Base-by-base conservation (phyloP, 139 green algal species). In the Microglena sp. region DNA sequence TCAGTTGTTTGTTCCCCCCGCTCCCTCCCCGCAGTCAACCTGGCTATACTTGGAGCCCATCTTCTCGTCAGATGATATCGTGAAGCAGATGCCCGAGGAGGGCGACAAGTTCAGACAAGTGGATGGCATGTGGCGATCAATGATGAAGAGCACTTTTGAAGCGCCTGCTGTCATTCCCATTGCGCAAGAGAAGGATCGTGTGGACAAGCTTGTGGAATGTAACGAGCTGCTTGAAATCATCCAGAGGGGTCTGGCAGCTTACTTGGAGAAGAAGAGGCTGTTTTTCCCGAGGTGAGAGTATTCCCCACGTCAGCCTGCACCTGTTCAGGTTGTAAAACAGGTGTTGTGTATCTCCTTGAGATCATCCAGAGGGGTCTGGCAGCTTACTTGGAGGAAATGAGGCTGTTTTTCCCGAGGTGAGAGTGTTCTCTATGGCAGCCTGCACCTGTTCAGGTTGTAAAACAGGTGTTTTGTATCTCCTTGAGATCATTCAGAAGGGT, bases 31-130 rank as follows among this genome's bases (percentile, higher is more conserved):
- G n/a, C 84, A 90, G 60, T 62, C 75, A 24, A 89, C 84, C 1
- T 94, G 87, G 87, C 79, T 89, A 66, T 94, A 94, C 80, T 69
- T 94, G 67, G 84, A 92, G 67, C 87, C 87, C 65, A 91, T 94
- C 73, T 94, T 94, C 70, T 79, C 64, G 62, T 77, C 45, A 11
- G 77, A 82, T 30, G 87, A 94, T 70, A 94, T 94, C 72, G 74
- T 92, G 35, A 88, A 90, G 62, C 87, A 94, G 77, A 90, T 94
- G 72, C 64, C 64, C 15, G 80, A 87, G 61, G 87, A 92, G 45
- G 85, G 87, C 0, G 81, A 91, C 55, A 91, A 88, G 75, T 94
- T 94, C 67, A 72, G 71, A 65, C 56, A 67, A 33, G 73, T 79
- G 45, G 68, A 79, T 53, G 58, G 32, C 21, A 77, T 75, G 33